phyloP scores from a whole-genome alignment of 208 protist species.

The Acanthamoeba culbertsoni region DNA sequence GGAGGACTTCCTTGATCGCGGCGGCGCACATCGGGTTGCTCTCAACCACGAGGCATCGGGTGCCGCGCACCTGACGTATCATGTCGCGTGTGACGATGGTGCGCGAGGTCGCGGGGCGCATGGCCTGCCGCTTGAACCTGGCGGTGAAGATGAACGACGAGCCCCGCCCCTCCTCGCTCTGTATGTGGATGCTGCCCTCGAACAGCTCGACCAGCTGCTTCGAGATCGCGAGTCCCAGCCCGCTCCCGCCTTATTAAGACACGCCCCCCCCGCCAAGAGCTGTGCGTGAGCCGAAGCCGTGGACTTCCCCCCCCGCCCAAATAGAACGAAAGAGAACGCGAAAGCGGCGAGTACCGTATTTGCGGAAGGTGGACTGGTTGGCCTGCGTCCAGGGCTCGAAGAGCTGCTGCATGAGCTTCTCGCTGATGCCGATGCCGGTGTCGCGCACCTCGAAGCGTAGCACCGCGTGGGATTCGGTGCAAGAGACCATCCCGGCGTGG shows the following conservation, averaged over 20 bases:
- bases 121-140: background rate
- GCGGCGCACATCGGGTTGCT: background rate
- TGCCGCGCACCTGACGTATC: background rate
- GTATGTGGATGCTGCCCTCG: background rate
- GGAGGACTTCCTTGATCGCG: background rate
- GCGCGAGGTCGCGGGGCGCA: background rate
- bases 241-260: conserved; percentile 74
- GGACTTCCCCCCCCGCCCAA: background rate
- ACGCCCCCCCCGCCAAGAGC: background rate
- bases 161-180: background rate
- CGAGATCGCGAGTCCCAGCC: conserved; percentile 75
- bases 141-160: conserved; percentile 14
- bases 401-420: conserved; percentile 59
- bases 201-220: conserved; percentile 71
- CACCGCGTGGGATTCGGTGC: background rate
- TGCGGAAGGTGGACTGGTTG: conserved; percentile 60
- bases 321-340: background rate
- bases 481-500: conserved; percentile 29
- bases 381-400: conserved; percentile 76
- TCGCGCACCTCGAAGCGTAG: conserved; percentile 67
- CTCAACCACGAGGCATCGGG: background rate
- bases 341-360: conserved; percentile 57
- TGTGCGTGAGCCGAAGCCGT: background rate
- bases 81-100: background rate
- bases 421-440: conserved; percentile 77